Conservation (phyloP, 2,329 filamentous ascomycete species). For the Colletotrichum tropicale region DNA sequence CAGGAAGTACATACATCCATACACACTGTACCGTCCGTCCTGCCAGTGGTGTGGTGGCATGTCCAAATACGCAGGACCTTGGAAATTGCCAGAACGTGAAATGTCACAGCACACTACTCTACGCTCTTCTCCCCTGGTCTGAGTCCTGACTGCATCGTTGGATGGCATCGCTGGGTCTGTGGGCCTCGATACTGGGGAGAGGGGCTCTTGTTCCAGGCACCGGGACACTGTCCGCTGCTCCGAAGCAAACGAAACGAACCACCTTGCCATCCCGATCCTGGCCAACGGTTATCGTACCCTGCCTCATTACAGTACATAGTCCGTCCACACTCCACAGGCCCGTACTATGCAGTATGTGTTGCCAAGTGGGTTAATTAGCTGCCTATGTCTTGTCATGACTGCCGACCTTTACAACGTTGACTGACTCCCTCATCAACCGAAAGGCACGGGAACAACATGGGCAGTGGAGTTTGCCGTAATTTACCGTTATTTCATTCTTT, state of each 20-base stretch:
- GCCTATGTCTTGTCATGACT: background rate
- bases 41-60: background rate
- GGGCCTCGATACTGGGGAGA: background rate
- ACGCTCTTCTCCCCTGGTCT: background rate
- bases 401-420: background rate
- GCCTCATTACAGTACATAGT: background rate
- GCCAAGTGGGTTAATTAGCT: background rate
- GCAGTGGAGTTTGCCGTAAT: background rate
- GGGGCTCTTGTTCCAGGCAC: background rate
- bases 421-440: background rate
- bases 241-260: background rate
- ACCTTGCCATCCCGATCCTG: background rate
- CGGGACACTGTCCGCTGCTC: background rate
- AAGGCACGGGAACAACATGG: background rate
- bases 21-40: background rate
- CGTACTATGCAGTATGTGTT: background rate
- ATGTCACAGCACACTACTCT: background rate
- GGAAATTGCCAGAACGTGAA: background rate
- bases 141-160: background rate
- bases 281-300: background rate
- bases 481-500: background rate
- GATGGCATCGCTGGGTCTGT: background rate
- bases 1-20: background rate
- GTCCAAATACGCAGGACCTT: background rate
- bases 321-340: background rate